These are phyloP conservation scores for Dalbergia cultrata DNA, from an alignment of 306 rosid species.

Conservation along the genomic window DNA sequence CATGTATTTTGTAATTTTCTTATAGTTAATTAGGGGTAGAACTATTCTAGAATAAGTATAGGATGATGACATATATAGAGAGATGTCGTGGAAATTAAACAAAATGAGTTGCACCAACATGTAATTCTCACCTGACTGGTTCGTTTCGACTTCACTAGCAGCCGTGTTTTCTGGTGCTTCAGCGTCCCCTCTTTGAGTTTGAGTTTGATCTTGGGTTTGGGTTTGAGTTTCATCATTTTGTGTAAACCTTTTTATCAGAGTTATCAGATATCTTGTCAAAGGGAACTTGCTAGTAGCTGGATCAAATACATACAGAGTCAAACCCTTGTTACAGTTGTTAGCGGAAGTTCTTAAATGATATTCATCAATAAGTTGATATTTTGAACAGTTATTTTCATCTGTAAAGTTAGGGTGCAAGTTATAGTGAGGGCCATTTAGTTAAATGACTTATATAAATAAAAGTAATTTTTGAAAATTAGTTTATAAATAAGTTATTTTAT, in stretches of 20 bases:
- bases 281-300: neutral
- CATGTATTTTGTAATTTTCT: no score
- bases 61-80: no score
- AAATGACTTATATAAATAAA: no score
- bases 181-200: neutral
- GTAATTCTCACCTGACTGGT: conserved; percentile 17
- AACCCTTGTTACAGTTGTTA: neutral
- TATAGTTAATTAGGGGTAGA: no score
- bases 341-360: no score
- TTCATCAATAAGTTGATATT: neutral
- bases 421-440: neutral
- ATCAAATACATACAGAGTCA: neutral
- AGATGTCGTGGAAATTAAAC: no score
- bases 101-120: neutral
- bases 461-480: no score
- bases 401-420: neutral
- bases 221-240: neutral
- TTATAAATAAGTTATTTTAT: no score
- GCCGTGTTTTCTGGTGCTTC: neutral
- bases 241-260: neutral
- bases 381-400: neutral
- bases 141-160: neutral
- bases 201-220: neutral
- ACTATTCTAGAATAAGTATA: no score
- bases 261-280: neutral